Base-by-base conservation (phyloP, 2,329 filamentous ascomycete species). In the Elsinoe australis region DNA sequence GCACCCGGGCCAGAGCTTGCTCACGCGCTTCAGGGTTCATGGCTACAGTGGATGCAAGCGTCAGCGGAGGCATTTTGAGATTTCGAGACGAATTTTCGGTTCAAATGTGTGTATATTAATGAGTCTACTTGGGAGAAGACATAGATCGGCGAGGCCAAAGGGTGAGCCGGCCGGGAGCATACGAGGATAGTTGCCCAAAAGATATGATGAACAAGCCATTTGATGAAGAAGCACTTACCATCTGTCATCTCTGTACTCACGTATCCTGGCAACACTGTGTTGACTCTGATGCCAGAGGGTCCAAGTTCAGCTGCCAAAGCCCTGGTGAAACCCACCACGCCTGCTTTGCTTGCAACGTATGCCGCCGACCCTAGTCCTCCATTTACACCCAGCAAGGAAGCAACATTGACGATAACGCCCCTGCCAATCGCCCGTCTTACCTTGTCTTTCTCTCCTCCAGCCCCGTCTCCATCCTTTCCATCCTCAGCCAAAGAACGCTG, bases 401-500 rank as follows among this genome's bases (percentile, higher is more conserved):
- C 81, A 17, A 95, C 70, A 59, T 94, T 94, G 63, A 94, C 81
- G 52, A 94, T 88, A 59, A 79, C 85, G 5, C 73, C 76, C 76
- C 36, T 35, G 5, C 45, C 17, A 5, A 19, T 19, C 7, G 33
- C 10, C 18, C 9, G 14, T n/a, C 22, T 44, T 26, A 29, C 39
- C 39, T 44, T 19, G 7, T 31, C 39, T 7, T 31, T n/a, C 24
- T 44, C 39, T 26, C 17, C 15, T 8, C 21, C 6, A 21, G 10
- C 21, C 3, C 5, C 14, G 12, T 7, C 12, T 29, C 26, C 26
- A 29, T n/a, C n/a, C n/a, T n/a, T n/a, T n/a, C 26, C 26, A 12
- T 6, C 26, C 6, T 29, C 26, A 29, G 5, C 5, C 10, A 59
- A 61, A 47, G 52, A 54, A 51, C 56, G 66, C 29, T 61, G 61